phyloP scores from a whole-genome alignment of 2,329 filamentous ascomycete genomes.

The Aureobasidium sp. region DNA sequence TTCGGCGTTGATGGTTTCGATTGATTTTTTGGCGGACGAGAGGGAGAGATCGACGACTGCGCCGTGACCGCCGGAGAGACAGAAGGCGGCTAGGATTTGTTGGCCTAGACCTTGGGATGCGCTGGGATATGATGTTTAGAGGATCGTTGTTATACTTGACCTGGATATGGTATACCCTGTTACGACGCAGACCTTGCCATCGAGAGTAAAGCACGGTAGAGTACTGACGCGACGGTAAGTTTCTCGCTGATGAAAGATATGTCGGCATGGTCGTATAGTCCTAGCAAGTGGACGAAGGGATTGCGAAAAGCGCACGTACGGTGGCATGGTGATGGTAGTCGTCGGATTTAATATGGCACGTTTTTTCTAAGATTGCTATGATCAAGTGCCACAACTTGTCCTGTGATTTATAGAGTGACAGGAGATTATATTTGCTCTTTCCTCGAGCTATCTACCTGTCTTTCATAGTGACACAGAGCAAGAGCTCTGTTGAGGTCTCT shows the following conservation, averaged over 20 bases:
- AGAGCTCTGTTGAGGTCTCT: background rate
- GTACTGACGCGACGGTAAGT: slow-evolving; percentile 12
- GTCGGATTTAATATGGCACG: background rate
- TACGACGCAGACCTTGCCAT: slow-evolving; percentile 13
- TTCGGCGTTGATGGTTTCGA: slow-evolving; percentile 23
- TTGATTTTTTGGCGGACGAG: slow-evolving; percentile 19
- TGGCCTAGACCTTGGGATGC: slow-evolving; percentile 24
- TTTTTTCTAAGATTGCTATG: background rate
- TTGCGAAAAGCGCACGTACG: slow-evolving; percentile 10
- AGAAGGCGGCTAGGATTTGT: slow-evolving; percentile 25
- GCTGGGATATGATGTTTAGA: background rate
- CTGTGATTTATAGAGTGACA: background rate
- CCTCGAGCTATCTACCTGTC: background rate
- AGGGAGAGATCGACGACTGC: slow-evolving; percentile 26
- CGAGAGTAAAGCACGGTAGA: slow-evolving; percentile 13
- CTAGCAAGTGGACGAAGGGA: background rate
- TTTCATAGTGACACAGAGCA: background rate
- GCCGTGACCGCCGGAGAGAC: slow-evolving; percentile 24
- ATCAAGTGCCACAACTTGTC: background rate
- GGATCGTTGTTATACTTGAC: background rate
- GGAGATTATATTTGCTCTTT: background rate
- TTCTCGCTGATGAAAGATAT: background rate
- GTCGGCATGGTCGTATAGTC: background rate
- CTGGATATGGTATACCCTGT: slow-evolving; percentile 9
- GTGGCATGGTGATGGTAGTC: slow-evolving; percentile 6